A percentile compares a stretch with the other conserved stretches of the same genome.
phyloP scores from a whole-genome alignment of 768 basidiomycete genomes.

The Suillus subluteus region DNA sequence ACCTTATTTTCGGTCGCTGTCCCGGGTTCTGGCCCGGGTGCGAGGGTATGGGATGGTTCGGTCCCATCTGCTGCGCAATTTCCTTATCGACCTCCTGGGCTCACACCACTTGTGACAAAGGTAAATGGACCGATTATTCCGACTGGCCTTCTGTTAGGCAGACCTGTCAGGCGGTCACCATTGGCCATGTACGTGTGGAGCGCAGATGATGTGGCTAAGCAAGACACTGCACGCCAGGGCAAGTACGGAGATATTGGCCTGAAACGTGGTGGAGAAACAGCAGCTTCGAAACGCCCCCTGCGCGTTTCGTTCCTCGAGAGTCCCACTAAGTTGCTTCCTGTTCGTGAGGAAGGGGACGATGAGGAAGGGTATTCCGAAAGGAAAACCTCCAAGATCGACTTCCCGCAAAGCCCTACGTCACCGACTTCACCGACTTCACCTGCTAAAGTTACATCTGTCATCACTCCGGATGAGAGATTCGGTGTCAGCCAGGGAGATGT shows the following conservation, averaged over 20 bases:
- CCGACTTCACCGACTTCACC: constrained; percentile 4
- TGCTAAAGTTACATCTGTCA: constrained; percentile 2
- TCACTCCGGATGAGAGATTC: constrained; percentile 6
- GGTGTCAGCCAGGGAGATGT: not conserved
- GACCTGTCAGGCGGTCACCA: constrained; percentile 54
- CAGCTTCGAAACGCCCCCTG: constrained; percentile 19
- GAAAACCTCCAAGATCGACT: constrained; percentile 24
- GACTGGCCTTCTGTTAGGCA: constrained; percentile 49
- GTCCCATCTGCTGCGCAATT: not conserved
- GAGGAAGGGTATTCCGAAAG: constrained; percentile 36
- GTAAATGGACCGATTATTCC: constrained; percentile 29
- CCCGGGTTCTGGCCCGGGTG: not conserved
- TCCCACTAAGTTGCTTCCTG: constrained; percentile 31
- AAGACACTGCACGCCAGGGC: constrained; percentile 7
- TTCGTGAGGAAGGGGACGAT: constrained; percentile 31
- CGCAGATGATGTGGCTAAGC: constrained; percentile 39
- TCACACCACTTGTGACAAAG: constrained; percentile 12
- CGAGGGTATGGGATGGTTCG: constrained; percentile 25
- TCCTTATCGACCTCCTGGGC: constrained; percentile 26
- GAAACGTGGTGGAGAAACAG: constrained; percentile 18
- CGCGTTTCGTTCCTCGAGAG: constrained; percentile 20
- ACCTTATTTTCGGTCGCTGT: not conserved
- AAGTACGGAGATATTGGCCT: constrained; percentile 24
- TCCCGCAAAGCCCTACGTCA: constrained; percentile 21
- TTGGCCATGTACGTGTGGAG: constrained; percentile 46